Conservation (phyloP, 2,329 filamentous ascomycete genomes). For the Cercospora canescens region DNA sequence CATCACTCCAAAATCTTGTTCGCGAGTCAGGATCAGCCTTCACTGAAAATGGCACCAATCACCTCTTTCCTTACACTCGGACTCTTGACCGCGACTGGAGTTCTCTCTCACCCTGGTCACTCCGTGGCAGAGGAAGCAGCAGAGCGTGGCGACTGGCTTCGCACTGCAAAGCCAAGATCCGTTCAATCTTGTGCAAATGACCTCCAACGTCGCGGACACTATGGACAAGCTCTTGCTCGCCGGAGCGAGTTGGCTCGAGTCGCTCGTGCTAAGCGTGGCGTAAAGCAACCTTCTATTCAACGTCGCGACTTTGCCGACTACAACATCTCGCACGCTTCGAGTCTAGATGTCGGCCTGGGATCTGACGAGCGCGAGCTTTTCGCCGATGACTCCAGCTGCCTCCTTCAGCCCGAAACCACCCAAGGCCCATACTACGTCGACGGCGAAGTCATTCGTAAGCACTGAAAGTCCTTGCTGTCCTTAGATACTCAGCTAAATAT, state of each 20-base stretch:
- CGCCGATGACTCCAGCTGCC: slow-evolving; percentile 29
- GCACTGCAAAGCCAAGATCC: slow-evolving; percentile 22
- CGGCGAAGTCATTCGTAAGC: slow-evolving; percentile 38
- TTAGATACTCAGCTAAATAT: background rate
- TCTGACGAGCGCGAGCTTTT: slow-evolving; percentile 23
- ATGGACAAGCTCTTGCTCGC: slow-evolving; percentile 23
- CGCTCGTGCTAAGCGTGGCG: slow-evolving; percentile 22
- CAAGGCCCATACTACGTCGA: slow-evolving; percentile 26
- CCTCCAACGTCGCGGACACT: slow-evolving; percentile 23
- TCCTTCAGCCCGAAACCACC: slow-evolving; percentile 31
- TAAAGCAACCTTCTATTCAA: slow-evolving; percentile 16
- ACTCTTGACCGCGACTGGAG: slow-evolving; percentile 14
- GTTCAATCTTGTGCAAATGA: slow-evolving; percentile 24
- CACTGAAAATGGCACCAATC: slow-evolving; percentile 18
- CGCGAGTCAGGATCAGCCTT: background rate
- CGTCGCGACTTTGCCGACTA: slow-evolving; percentile 27
- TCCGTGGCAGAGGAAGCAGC: slow-evolving; percentile 24
- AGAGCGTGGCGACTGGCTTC: slow-evolving; percentile 24
- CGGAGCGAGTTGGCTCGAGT: slow-evolving; percentile 23
- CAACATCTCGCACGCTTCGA: slow-evolving; percentile 27
- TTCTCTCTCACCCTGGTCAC: slow-evolving; percentile 29
- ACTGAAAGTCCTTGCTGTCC: background rate
- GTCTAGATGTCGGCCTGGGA: slow-evolving; percentile 23
- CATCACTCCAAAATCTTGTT: background rate
- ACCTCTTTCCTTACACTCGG: slow-evolving; percentile 16